Base-by-base conservation (phyloP, 1,284 basidiomycete genomes). In the Rhodofomes roseus region DNA sequence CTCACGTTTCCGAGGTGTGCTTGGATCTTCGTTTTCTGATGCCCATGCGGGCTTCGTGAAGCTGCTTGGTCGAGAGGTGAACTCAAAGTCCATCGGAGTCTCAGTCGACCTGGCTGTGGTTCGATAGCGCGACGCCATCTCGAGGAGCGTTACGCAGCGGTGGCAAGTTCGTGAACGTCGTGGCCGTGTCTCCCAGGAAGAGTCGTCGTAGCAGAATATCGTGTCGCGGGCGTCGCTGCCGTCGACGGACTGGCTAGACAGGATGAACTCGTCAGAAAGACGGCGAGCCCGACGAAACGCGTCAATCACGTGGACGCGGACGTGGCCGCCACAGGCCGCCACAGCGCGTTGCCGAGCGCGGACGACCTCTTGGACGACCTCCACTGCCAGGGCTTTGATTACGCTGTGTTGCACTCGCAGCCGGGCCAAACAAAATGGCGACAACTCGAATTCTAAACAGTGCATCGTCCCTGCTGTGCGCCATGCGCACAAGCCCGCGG, bases 31-130 rank as follows among this genome's bases (percentile, higher is more conserved):
- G 31, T 66, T 60, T 23, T 66, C 44, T 36, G 69, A 16, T 34
- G 80, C 80, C 88, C 89, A 90, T 4, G 79, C 81, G 8, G 86
- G 84, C 68, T 77, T 83, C 56, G 78, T 73, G 43, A 72, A 70
- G 57, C 74, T 76, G 58, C 79, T 78, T 2, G 81, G 78, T 25
- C 83, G 74, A 55, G 78, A 79, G 14, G 86, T 87, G 67, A 81
- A 87, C 65, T 90, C 82, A 71, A 85, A 92, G 72, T 92, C 90
- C 90, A 92, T 92, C 2, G 90, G 90, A 6, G 86, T 87, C 68
- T 91, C 89, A 55, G 77, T 90, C n/a, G 88, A 88, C 61, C 81
- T 56, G 18, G 34, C 31, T 14, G 37, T 52, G 14, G 50, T 52
- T 23, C 57, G 34, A 16, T 61, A 51, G 41, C 57, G 68, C 40